Conservation (phyloP, 306 rosid species). For the Rosa multiflora region DNA sequence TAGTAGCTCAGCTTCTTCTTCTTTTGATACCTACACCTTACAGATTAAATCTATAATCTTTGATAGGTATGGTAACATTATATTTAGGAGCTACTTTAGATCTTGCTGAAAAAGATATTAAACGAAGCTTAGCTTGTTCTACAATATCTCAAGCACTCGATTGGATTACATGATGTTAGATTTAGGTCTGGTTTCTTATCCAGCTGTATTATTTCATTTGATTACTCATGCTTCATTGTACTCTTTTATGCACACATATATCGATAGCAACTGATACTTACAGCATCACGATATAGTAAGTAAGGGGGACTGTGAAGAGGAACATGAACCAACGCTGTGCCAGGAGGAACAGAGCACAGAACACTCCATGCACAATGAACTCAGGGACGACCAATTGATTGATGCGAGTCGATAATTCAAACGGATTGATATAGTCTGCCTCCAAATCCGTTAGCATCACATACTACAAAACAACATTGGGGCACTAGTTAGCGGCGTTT, state of each 20-base stretch:
- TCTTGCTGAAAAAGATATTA: too few relatives aligned
- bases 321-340: slow-evolving; percentile 89
- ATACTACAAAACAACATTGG: slow-evolving; percentile 44
- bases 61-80: too few relatives aligned
- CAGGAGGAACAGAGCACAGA: slow-evolving; percentile 64
- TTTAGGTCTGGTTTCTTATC: not conserved
- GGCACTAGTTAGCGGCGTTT: not conserved
- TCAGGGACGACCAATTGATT: slow-evolving; percentile 69
- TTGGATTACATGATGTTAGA: not conserved
- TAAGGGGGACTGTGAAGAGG: slow-evolving; percentile 63
- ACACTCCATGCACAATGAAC: slow-evolving; percentile 58
- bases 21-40: too few relatives aligned
- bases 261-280: slow-evolving; percentile 34
- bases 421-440: slow-evolving; percentile 75
- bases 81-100: too few relatives aligned
- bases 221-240: not conserved
- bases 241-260: not conserved
- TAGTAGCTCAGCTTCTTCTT: too few relatives aligned
- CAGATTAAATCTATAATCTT: too few relatives aligned
- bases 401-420: slow-evolving; percentile 72
- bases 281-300: slow-evolving; percentile 50
- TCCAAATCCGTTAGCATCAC: slow-evolving; percentile 88
- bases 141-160: not conserved
- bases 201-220: not conserved
- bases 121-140: not conserved